A percentile compares a stretch with the other conserved stretches of the same genome.
These are phyloP conservation scores for Spinellus fusiger DNA, from an alignment of 192 early-diverging fungal species.

Conservation along the genomic window DNA sequence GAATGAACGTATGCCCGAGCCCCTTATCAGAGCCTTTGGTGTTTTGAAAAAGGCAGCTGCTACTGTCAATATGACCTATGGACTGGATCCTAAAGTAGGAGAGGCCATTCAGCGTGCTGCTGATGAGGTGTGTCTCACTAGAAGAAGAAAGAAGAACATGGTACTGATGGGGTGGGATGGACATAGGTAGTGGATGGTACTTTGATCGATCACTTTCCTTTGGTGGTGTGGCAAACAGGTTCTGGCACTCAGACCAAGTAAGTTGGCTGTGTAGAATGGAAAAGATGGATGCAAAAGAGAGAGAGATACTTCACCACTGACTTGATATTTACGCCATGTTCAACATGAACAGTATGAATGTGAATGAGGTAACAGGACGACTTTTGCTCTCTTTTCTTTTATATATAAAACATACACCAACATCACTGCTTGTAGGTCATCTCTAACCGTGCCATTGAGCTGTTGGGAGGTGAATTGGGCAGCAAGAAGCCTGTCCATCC, in stretches of 20 bases:
- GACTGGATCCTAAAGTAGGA: constrained; percentile 76
- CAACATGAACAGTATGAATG: constrained; percentile 69
- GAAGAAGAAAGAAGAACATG: background rate
- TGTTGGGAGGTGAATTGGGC: constrained; percentile 86
- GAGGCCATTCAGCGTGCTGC: constrained; percentile 85
- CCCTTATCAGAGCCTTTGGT: constrained; percentile 92
- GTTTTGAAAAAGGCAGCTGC: constrained; percentile 94
- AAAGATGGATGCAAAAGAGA: background rate
- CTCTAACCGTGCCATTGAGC: constrained; percentile 97
- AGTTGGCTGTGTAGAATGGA: constrained; percentile 1
- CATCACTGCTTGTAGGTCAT: constrained; percentile 62
- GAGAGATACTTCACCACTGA: background rate
- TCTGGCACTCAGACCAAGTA: constrained; percentile 94
- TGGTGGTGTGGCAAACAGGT: constrained; percentile 98
- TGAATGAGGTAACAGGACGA: constrained; percentile 59
- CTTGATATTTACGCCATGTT: background rate
- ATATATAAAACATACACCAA: background rate
- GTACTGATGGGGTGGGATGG: background rate
- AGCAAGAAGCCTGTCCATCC: constrained; percentile 95
- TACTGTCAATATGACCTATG: constrained; percentile 88
- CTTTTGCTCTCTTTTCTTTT: no score
- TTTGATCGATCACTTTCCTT: constrained; percentile 93
- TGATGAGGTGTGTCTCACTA: constrained; percentile 54
- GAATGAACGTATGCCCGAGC: constrained; percentile 91
- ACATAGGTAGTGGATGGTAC: constrained; percentile 80